Percentiles rank a stretch among this genome's conserved stretches.
Conservation (phyloP, 176 grass and related monocot genomes). For the Elaeis guineensis region DNA sequence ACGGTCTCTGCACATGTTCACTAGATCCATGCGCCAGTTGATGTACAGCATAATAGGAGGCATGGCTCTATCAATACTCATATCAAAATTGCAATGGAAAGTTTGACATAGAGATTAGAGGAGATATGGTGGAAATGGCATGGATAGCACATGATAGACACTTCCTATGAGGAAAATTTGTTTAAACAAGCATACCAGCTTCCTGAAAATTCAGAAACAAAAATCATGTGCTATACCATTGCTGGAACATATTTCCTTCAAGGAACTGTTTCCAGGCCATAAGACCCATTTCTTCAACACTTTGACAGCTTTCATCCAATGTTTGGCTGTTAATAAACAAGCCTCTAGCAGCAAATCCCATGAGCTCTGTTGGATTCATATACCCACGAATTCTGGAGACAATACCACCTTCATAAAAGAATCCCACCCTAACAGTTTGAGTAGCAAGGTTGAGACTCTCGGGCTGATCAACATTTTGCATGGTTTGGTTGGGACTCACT, state of each 20-base stretch:
- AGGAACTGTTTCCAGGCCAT: slow-evolving; percentile 28
- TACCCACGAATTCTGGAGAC: slow-evolving; percentile 45
- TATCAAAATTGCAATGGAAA: too few species aligned
- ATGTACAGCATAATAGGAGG: too few species aligned
- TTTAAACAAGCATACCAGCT: too few species aligned
- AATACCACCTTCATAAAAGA: slow-evolving; percentile 11
- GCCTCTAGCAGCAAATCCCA: slow-evolving; percentile 78
- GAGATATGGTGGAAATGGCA: too few species aligned
- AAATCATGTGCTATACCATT: not conserved
- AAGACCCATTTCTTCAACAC: slow-evolving; percentile 5
- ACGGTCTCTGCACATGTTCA: too few species aligned
- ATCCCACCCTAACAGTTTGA: not conserved
- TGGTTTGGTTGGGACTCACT: slow-evolving; percentile 8
- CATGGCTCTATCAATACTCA: too few species aligned
- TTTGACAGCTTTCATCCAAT: slow-evolving; percentile 23
- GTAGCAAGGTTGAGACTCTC: not conserved
- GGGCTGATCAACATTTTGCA: not conserved
- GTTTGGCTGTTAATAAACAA: slow-evolving; percentile 50
- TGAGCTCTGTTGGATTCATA: slow-evolving; percentile 48
- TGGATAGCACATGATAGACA: too few species aligned
- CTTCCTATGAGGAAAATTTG: too few species aligned
- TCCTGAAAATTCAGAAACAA: too few species aligned
- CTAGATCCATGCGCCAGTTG: too few species aligned
- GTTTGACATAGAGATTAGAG: too few species aligned
- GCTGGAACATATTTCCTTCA: slow-evolving; percentile 1